phyloP scores from a whole-genome alignment of 805 yeast genomes.

The Candida anglica region DNA sequence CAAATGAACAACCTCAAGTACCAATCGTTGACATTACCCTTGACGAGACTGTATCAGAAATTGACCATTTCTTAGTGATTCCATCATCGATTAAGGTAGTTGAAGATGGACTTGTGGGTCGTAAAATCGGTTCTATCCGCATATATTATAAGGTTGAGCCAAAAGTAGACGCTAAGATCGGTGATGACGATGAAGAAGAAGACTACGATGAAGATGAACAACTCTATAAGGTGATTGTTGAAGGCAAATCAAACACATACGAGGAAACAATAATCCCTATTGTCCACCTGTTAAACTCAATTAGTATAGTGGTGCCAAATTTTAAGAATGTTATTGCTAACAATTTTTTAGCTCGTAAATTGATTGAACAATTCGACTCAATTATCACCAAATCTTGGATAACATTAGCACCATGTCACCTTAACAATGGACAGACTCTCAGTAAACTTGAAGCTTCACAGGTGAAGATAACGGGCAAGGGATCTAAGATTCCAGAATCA shows the following conservation, averaged over 20 bases:
- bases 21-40: conserved; percentile 23
- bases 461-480: too few relatives aligned
- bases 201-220: conserved; percentile 49
- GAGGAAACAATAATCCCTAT: conserved; percentile 20
- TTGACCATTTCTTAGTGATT: conserved; percentile 21
- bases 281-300: conserved; percentile 4
- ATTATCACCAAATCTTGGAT: conserved; percentile 19
- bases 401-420: conserved; percentile 32
- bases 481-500: conserved; percentile 2
- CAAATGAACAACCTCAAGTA: conserved; percentile 17
- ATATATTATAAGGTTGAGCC: conserved; percentile 10
- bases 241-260: conserved; percentile 17
- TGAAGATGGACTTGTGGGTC: conserved; percentile 10
- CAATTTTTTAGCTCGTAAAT: conserved; percentile 21
- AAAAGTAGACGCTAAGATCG: conserved; percentile 10
- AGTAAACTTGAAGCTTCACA: conserved; percentile 16
- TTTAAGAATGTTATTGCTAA: conserved; percentile 32
- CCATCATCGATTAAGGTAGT: conserved; percentile 23
- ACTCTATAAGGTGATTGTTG: conserved; percentile 35
- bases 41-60: conserved; percentile 6
- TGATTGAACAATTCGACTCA: conserved; percentile 12
- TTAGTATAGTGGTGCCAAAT: conserved; percentile 28
- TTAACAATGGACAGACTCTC: conserved; percentile 26
- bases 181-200: conserved; percentile 8
- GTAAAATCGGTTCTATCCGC: not conserved